Percentiles rank a stretch among this genome's conserved stretches.
These are phyloP conservation scores for Saccharomyces jurei DNA, from an alignment of 805 yeast genomes.

Conservation along the genomic window DNA sequence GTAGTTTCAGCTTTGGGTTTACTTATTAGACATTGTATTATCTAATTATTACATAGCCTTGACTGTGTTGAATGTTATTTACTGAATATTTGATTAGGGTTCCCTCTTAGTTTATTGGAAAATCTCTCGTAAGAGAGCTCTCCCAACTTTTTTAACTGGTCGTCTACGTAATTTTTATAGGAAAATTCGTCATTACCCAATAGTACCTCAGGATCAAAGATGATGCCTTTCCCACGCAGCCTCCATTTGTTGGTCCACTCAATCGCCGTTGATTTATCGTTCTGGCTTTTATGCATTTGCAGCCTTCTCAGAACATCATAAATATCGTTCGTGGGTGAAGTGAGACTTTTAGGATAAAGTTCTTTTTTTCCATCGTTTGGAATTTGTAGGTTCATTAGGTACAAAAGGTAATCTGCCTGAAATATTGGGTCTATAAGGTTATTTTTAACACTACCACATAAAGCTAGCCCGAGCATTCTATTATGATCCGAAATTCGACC, in stretches of 20 bases:
- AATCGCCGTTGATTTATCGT: slow-evolving; percentile 37
- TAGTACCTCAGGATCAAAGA: slow-evolving; percentile 21
- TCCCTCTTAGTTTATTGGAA: background rate
- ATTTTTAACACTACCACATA: slow-evolving; percentile 68
- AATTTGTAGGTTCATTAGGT: slow-evolving; percentile 55
- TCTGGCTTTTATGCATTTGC: slow-evolving; percentile 34
- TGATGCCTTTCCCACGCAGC: slow-evolving; percentile 38
- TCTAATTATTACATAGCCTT: background rate
- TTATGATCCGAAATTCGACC: slow-evolving; percentile 44
- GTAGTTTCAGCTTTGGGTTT: background rate
- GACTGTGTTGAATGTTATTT: background rate
- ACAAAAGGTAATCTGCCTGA: slow-evolving; percentile 79
- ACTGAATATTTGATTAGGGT: background rate
- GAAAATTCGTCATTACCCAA: slow-evolving; percentile 14
- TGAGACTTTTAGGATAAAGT: slow-evolving; percentile 8
- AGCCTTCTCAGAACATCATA: slow-evolving; percentile 45
- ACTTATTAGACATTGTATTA: background rate
- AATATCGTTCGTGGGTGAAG: slow-evolving; percentile 66
- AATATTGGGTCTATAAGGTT: slow-evolving; percentile 72
- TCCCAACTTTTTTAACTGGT: background rate
- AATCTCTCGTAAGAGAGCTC: background rate
- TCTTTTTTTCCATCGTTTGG: slow-evolving; percentile 8
- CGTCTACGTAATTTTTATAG: slow-evolving; percentile 8
- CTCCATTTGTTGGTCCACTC: slow-evolving; percentile 57
- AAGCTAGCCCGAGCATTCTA: slow-evolving; percentile 65